Evolutionary conservation across 164 flowering plant genomes (phyloP).

Genomic region (Annona cherimola): DNA sequence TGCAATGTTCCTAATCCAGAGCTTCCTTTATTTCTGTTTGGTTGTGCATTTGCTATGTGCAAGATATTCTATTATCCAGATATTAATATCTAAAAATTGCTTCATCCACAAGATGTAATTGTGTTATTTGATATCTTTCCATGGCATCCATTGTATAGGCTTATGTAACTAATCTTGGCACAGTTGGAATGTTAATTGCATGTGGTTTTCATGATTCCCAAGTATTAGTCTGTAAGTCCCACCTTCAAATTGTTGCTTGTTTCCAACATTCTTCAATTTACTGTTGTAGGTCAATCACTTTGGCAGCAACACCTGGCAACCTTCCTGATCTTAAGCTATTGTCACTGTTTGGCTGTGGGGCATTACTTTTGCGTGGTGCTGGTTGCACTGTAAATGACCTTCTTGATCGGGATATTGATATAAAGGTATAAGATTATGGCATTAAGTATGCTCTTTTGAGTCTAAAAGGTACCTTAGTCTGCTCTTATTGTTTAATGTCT

Average conservation of each 20-base stretch:
- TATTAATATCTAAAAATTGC: too few relatives aligned
- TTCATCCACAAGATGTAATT: too few relatives aligned
- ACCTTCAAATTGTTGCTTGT: background rate
- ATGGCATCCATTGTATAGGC: background rate
- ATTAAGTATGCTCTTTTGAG: background rate
- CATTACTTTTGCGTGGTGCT: constrained; percentile 90
- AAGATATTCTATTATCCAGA: background rate
- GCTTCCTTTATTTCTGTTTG: too few relatives aligned
- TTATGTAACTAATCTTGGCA: background rate
- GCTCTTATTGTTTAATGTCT: too few relatives aligned
- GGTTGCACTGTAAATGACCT: constrained; percentile 98
- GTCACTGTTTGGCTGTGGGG: constrained; percentile 80
- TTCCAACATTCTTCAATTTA: background rate
- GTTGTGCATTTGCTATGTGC: too few relatives aligned
- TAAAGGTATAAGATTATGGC: constrained; percentile 34
- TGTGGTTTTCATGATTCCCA: too few relatives aligned
- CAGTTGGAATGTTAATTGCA: background rate
- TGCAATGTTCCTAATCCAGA: too few relatives aligned
- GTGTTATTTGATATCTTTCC: background rate
- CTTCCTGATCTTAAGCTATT: constrained; percentile 87
- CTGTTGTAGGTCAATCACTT: constrained; percentile 67
- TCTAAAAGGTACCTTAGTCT: background rate
- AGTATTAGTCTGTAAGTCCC: background rate
- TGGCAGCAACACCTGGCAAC: constrained; percentile 77
- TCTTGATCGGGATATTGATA: constrained; percentile 85